A percentile compares a stretch with the other conserved stretches of the same genome.
These are phyloP conservation scores for Eucalyptus urophylla DNA, from an alignment of 345 rosid genomes.

Conservation along the genomic window DNA sequence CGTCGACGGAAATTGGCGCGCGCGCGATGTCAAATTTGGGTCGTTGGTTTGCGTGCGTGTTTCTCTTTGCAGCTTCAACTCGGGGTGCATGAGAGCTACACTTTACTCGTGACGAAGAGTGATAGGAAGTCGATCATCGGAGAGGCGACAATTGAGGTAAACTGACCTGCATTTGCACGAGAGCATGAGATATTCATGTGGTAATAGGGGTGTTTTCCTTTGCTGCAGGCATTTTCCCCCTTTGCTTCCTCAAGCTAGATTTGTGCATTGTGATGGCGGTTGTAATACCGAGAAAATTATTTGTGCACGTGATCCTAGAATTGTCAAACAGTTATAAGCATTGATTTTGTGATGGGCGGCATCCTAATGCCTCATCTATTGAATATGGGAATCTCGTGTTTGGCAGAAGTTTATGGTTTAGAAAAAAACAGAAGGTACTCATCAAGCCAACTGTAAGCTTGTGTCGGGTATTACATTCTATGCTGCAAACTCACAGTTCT, in stretches of 20 bases:
- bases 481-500: background rate
- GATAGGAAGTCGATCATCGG: slow-evolving; percentile 35
- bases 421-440: background rate
- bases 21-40: background rate
- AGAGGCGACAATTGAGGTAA: slow-evolving; percentile 70
- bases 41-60: background rate
- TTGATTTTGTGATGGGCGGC: background rate
- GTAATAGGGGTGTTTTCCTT: background rate
- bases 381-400: background rate
- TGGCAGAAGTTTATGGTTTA: background rate
- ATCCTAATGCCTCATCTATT: background rate
- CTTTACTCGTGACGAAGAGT: slow-evolving; percentile 30
- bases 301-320: background rate
- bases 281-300: background rate
- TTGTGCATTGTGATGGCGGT: background rate
- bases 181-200: background rate
- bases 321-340: background rate
- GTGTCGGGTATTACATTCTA: background rate
- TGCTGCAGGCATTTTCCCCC: slow-evolving; percentile 36
- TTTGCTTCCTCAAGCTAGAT: background rate
- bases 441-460: background rate
- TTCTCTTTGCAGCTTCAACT: slow-evolving; percentile 31
- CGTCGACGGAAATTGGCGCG: no score
- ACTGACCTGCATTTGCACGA: background rate
- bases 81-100: slow-evolving; percentile 51